Evolutionary conservation across 257 asterid genomes (phyloP).

Genomic region (Solanum pimpinellifolium): DNA sequence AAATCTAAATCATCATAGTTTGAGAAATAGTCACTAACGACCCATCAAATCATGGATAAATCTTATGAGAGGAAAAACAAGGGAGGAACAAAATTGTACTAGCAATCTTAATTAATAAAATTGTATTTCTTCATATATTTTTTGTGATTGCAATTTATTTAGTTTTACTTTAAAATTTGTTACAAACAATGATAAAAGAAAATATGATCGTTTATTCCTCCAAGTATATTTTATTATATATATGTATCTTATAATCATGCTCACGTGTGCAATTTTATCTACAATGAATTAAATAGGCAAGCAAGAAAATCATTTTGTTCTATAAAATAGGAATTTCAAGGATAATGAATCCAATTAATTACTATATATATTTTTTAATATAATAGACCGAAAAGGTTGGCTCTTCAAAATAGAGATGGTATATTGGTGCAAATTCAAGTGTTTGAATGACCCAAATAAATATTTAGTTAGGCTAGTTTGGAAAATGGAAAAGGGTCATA

Average conservation of each 20-base stretch:
- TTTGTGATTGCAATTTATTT: too few species aligned
- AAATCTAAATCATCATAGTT: too few species aligned
- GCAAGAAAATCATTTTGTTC: background rate
- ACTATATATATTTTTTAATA: background rate
- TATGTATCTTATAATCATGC: background rate
- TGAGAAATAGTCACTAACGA: too few species aligned
- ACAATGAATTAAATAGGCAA: too few species aligned
- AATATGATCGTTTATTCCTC: background rate
- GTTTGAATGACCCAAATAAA: background rate
- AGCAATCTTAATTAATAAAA: too few species aligned
- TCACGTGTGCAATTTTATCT: too few species aligned
- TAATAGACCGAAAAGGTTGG: background rate
- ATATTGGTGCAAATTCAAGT: background rate
- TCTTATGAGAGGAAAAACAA: too few species aligned
- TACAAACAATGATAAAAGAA: too few species aligned
- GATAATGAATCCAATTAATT: background rate
- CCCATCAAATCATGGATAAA: too few species aligned
- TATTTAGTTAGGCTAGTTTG: background rate
- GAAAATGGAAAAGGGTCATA: background rate
- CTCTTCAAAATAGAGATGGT: background rate
- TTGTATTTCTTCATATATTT: too few species aligned
- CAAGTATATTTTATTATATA: background rate
- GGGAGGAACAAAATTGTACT: too few species aligned
- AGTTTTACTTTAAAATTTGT: too few species aligned
- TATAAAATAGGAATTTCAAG: background rate